phyloP scores from a whole-genome alignment of 2,329 filamentous ascomycete species.

The Trichoderma sp. region DNA sequence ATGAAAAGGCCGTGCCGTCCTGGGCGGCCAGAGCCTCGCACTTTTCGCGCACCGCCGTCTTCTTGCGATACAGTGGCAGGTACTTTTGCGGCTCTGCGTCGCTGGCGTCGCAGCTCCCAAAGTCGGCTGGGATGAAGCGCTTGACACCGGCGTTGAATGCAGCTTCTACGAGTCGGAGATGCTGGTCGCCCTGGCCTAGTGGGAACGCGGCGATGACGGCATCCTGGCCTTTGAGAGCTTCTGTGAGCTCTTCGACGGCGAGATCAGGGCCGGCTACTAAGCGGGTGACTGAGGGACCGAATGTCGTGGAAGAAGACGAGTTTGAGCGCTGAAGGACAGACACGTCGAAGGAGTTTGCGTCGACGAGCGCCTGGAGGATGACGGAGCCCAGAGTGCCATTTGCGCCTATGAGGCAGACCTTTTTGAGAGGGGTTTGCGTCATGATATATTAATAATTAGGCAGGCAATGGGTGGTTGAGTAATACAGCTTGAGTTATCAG shows the following conservation, averaged over 20 bases:
- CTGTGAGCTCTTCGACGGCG: conserved; percentile 39
- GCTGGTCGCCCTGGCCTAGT: conserved; percentile 44
- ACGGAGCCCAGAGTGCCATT: conserved; percentile 42
- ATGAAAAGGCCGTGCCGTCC: conserved; percentile 42
- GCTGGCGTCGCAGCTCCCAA: conserved; percentile 40
- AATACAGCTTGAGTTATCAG: not conserved
- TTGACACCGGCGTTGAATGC: conserved; percentile 58
- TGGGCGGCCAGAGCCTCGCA: conserved; percentile 32
- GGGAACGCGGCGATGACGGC: conserved; percentile 48
- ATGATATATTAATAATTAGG: not conserved
- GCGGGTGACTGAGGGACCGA: conserved; percentile 15
- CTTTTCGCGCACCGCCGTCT: conserved; percentile 33
- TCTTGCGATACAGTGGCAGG: conserved; percentile 37
- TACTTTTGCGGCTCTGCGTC: conserved; percentile 36
- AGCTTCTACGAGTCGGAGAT: conserved; percentile 54
- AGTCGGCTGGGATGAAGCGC: conserved; percentile 62
- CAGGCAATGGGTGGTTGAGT: not conserved
- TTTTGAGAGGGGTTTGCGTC: conserved; percentile 27
- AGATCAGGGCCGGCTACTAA: conserved; percentile 33
- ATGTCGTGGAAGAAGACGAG: conserved; percentile 29
- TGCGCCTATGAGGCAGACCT: conserved; percentile 36
- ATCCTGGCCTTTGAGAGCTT: conserved; percentile 54
- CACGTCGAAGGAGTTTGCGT: conserved; percentile 45
- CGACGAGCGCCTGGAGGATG: conserved; percentile 38
- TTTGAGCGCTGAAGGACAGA: conserved; percentile 54